Evolutionary conservation across 75 land plant genomes (phyloP).

Genomic region (Sequoiadendron giganteum): DNA sequence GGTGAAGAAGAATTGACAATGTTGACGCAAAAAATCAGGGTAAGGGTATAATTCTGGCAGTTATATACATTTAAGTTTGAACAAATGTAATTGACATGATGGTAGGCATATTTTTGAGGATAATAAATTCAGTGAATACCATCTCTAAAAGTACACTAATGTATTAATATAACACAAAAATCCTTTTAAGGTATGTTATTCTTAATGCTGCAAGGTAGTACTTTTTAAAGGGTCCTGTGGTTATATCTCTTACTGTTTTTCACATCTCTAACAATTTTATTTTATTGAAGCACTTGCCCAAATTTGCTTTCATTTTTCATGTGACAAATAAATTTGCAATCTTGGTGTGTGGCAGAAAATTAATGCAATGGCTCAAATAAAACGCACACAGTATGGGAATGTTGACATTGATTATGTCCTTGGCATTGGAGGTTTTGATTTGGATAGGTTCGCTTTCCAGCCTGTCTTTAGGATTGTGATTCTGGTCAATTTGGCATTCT

Average conservation of each 20-base stretch:
- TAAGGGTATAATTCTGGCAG: slow-evolving; percentile 10
- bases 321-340: neutral
- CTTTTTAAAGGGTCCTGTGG: neutral
- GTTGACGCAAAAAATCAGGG: slow-evolving; percentile 71
- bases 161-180: neutral
- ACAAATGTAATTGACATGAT: neutral
- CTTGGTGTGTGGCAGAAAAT: slow-evolving; percentile 47
- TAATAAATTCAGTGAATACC: neutral
- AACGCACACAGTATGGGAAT: slow-evolving; percentile 64
- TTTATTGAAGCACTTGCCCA: neutral
- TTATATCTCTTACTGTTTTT: neutral
- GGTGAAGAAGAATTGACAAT: slow-evolving; percentile 51
- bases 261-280: neutral
- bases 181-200: neutral
- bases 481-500: neutral
- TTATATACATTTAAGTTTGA: neutral
- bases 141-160: neutral
- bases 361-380: slow-evolving; percentile 80
- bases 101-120: neutral
- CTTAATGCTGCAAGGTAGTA: neutral
- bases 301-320: neutral
- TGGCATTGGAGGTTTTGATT: slow-evolving; percentile 95
- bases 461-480: neutral
- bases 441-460: slow-evolving; percentile 60
- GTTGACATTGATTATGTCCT: slow-evolving; percentile 95